phyloP scores from a whole-genome alignment of 1,284 basidiomycete genomes.

The Heterobasidion parviporum region DNA sequence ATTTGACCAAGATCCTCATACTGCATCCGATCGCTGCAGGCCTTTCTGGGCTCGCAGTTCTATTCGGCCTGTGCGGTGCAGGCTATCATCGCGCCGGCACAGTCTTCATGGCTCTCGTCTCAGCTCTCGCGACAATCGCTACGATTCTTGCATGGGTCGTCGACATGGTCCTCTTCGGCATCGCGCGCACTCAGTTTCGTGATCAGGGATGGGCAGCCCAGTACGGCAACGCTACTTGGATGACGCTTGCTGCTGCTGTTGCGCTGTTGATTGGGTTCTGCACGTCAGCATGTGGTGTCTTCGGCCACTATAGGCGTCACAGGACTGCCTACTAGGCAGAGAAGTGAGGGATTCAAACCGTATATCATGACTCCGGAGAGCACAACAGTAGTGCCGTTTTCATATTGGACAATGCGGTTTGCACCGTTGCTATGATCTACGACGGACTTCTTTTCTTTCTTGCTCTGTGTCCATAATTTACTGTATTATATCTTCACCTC shows the following conservation, averaged over 20 bases:
- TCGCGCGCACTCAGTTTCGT: slow-evolving; percentile 52
- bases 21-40: slow-evolving; percentile 74
- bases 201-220: slow-evolving; percentile 42
- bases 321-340: slow-evolving; percentile 5
- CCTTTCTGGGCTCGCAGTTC: slow-evolving; percentile 59
- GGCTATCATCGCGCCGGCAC: slow-evolving; percentile 60
- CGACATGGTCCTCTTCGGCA: slow-evolving; percentile 75
- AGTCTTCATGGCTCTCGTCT: slow-evolving; percentile 64
- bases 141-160: slow-evolving; percentile 66
- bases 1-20: slow-evolving; percentile 66
- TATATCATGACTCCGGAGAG: too few relatives aligned
- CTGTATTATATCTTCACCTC: too few relatives aligned
- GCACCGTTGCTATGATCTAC: too few relatives aligned
- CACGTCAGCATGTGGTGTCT: slow-evolving; percentile 56
- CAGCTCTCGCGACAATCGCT: slow-evolving; percentile 54
- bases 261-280: slow-evolving; percentile 61
- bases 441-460: too few relatives aligned
- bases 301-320: slow-evolving; percentile 50
- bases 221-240: slow-evolving; percentile 72
- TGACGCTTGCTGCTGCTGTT: slow-evolving; percentile 65
- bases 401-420: too few relatives aligned
- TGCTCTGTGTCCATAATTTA: too few relatives aligned
- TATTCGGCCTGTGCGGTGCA: slow-evolving; percentile 65
- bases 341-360: too few relatives aligned
- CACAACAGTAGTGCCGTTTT: not conserved